Percentiles rank a stretch among this genome's conserved stretches.
These are phyloP conservation scores for Penstemon newberryi DNA, from an alignment of 257 asterid genomes.

Conservation along the genomic window DNA sequence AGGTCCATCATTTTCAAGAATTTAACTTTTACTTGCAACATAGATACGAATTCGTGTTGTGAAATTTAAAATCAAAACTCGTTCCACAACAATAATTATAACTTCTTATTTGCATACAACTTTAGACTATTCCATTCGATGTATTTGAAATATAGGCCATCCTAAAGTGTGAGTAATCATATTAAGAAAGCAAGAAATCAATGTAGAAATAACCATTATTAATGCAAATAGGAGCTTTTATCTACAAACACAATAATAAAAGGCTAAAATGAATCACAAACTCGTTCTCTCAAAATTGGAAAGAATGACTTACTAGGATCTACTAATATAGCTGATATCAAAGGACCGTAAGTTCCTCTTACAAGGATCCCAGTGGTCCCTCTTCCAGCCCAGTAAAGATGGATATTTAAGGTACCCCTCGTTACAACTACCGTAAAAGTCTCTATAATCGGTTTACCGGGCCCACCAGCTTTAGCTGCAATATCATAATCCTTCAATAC, in stretches of 20 bases:
- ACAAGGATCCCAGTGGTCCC: conserved; percentile 88
- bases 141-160: background rate
- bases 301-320: conserved; percentile 64
- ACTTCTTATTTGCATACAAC: background rate
- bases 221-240: background rate
- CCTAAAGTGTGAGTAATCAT: background rate
- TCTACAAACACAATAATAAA: conserved; percentile 1
- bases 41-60: no score
- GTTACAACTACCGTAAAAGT: conserved; percentile 52
- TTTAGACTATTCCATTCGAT: background rate
- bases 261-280: background rate
- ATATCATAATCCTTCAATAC: conserved; percentile 82
- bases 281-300: background rate
- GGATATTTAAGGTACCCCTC: conserved; percentile 64
- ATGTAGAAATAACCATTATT: no score
- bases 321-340: conserved; percentile 85
- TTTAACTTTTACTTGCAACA: background rate
- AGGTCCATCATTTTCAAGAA: background rate
- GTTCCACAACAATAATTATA: background rate
- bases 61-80: background rate
- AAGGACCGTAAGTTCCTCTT: conserved; percentile 88
- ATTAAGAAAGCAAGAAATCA: background rate
- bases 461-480: conserved; percentile 78
- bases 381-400: conserved; percentile 85
- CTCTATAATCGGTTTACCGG: conserved; percentile 61